Percentiles rank a stretch among this genome's conserved stretches.
phyloP scores from a whole-genome alignment of 345 rosid genomes.

The Cardamine resedifolia region DNA sequence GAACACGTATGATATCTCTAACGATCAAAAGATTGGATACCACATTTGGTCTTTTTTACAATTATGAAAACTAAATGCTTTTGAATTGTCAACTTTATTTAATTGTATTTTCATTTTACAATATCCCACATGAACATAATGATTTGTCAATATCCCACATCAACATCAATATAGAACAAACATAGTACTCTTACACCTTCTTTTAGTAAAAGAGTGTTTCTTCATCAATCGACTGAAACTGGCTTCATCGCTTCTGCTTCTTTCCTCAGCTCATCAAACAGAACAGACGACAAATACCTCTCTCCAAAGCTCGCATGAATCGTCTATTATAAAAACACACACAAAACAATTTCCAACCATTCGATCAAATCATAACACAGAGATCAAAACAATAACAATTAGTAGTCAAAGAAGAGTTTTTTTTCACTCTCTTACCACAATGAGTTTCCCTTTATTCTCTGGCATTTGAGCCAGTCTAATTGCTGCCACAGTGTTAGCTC shows the following conservation, averaged over 20 bases:
- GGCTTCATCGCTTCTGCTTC: conserved; percentile 95
- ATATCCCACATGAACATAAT: not conserved
- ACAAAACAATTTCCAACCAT: not conserved
- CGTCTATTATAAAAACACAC: conserved; percentile 47
- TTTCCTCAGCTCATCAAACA: conserved; percentile 80
- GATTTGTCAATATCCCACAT: not conserved
- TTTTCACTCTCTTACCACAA: conserved; percentile 60
- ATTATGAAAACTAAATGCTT: too few species aligned
- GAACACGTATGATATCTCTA: too few species aligned
- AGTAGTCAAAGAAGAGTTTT: not conserved
- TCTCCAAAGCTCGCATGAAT: conserved; percentile 97
- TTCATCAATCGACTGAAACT: conserved; percentile 69
- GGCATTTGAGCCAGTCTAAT: conserved; percentile 79
- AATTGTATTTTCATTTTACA: not conserved
- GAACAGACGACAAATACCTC: conserved; percentile 77
- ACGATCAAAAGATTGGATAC: too few species aligned
- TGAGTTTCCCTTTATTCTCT: conserved; percentile 92
- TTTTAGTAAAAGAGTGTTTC: not conserved
- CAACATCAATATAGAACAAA: conserved; percentile 10
- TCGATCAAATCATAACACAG: not conserved
- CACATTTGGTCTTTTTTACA: too few species aligned
- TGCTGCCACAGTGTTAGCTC: conserved; percentile 93
- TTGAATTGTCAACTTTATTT: not conserved
- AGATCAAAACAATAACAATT: not conserved
- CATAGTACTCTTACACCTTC: not conserved